Evolutionary conservation across 805 yeast genomes (phyloP).

Genomic region (Wickerhamiella sergipiensis): DNA sequence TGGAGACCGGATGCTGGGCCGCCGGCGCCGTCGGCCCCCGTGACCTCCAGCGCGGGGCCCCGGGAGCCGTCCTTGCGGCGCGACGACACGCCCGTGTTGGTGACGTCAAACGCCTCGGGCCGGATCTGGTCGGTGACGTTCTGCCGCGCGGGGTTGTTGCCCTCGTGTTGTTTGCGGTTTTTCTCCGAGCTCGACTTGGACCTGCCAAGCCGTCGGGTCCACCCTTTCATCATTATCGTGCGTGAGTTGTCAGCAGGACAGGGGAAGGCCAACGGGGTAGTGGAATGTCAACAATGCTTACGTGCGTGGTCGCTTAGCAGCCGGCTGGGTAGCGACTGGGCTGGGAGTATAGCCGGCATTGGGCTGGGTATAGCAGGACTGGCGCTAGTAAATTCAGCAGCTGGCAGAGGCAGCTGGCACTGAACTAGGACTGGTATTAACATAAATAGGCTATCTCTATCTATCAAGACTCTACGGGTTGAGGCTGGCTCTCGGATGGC

Average conservation of each 20-base stretch:
- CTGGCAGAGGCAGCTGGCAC: too few relatives aligned
- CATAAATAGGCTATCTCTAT: background rate
- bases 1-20: background rate
- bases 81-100: constrained; percentile 19
- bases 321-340: too few relatives aligned
- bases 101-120: constrained; percentile 20
- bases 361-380: too few relatives aligned
- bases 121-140: constrained; percentile 12
- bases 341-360: too few relatives aligned
- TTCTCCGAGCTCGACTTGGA: constrained; percentile 19
- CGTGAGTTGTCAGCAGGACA: background rate
- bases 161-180: constrained; percentile 12
- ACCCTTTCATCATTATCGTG: constrained; percentile 25
- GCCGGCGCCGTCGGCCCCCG: constrained; percentile 1
- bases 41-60: constrained; percentile 5
- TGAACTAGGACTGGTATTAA: background rate
- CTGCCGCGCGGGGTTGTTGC: background rate
- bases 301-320: background rate
- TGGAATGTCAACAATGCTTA: background rate
- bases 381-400: too few relatives aligned
- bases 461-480: background rate
- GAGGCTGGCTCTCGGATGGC: background rate
- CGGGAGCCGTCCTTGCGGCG: constrained; percentile 11
- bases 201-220: constrained; percentile 27
- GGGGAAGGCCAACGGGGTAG: background rate